Base-by-base conservation (phyloP, 306 rosid species). In the Cajanus cajan region DNA sequence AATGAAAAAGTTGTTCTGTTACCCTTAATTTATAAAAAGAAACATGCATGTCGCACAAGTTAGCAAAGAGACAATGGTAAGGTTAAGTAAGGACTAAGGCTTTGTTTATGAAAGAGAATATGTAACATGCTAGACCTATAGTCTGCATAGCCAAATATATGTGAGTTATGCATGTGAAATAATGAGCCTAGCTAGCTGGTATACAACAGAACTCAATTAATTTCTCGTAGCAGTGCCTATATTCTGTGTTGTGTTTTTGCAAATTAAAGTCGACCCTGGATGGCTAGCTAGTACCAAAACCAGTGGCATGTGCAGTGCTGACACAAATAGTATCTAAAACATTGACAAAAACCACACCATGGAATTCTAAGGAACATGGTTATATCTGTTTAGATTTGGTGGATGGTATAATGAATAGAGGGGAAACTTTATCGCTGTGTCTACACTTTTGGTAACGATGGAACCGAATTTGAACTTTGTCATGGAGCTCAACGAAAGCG, bases 141-240 rank as follows among this genome's bases (percentile, higher is more conserved):
- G 47, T 65, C 8, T 70, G 77, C 15, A 14, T 64, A 28, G 31
- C 77, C 77, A 70, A 80, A 84, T 63, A 84, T 63, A 65, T 71
- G 75, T n/a, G 68, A 76, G 68, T 44, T 34, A 65, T 37, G 85
- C 85, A 85, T 77, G 85, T 81, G 88, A 81, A 81, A 81, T 72
- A 58, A 77, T 81, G 83, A 66, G 77, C 66, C 68, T 39, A 73
- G 58, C 39, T 51, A 50, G 73, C 52, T 79, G 76, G 65, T 44
- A 55, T 37, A 64, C 71, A 50, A 39, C 44, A 59, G 2, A 61
- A 74, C 39, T 51, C 18, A 84, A 85, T 66, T 65, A 74, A 45
- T 79, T 41, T 61, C 19, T 63, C 45, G 68, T 52, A 36, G 59
- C 67, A 37, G 47, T 62, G 73, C 67, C 78, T 71, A 79, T 79